Percentiles rank a stretch among this genome's conserved stretches.
Evolutionary conservation across 306 rosid genomes (phyloP).

Genomic region (Prinsepia uniflora): DNA sequence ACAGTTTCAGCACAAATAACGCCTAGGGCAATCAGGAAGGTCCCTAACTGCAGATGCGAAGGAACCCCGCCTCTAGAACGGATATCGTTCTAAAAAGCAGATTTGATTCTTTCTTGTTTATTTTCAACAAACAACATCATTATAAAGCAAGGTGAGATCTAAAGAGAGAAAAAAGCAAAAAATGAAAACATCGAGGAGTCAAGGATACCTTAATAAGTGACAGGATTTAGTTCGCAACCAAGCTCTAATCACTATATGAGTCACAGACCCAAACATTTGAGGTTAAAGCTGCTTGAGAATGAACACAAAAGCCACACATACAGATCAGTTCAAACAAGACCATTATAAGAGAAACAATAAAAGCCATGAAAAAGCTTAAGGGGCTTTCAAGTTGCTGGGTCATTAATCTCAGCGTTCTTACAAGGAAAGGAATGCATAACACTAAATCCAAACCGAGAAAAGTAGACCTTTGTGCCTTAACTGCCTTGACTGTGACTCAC

Average conservation of each 20-base stretch:
- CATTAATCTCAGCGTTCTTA: not conserved
- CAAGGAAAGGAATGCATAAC: not conserved
- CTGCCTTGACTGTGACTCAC: not conserved
- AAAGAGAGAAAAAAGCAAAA: not conserved
- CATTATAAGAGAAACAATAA: not conserved
- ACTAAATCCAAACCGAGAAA: conserved; percentile 7
- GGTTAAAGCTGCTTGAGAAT: not conserved
- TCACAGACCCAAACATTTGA: not conserved
- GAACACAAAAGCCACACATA: not conserved
- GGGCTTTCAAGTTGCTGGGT: not conserved
- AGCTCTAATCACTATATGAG: not conserved
- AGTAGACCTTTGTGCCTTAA: conserved; percentile 7
- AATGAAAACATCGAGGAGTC: no score
- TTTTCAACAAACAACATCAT: not conserved
- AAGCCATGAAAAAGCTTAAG: not conserved
- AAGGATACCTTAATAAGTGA: no score
- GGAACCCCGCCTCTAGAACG: no score
- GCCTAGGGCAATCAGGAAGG: not conserved
- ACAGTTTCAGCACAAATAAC: not conserved
- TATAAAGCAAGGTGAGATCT: not conserved
- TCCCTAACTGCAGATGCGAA: not conserved
- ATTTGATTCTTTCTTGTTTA: no score
- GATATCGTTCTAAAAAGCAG: no score
- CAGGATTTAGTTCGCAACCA: no score
- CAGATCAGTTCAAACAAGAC: not conserved